These are phyloP conservation scores for Acacia acuminata DNA, from an alignment of 306 rosid species.

Conservation along the genomic window DNA sequence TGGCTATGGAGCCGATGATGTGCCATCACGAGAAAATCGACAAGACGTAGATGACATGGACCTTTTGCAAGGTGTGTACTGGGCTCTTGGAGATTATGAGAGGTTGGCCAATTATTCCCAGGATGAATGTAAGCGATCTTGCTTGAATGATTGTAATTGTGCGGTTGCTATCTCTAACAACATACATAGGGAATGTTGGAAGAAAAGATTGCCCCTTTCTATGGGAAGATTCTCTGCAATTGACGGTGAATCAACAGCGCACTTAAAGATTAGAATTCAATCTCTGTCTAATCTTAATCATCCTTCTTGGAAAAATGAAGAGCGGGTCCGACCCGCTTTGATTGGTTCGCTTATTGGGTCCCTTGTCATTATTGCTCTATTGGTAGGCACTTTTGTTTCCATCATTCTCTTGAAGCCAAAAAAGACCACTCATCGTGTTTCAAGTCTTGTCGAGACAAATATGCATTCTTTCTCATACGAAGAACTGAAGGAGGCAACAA, in stretches of 20 bases:
- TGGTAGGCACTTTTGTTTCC: constrained; percentile 20
- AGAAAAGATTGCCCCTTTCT: constrained; percentile 44
- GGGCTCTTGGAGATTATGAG: constrained; percentile 40
- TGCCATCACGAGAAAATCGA: not conserved
- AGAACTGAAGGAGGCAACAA: constrained; percentile 36
- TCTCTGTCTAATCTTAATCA: too few species aligned
- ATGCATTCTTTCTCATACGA: constrained; percentile 36
- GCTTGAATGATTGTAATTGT: constrained; percentile 45
- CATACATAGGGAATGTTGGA: constrained; percentile 27
- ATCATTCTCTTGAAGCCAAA: constrained; percentile 20
- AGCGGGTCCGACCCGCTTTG: constrained; percentile 12
- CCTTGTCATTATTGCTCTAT: constrained; percentile 10
- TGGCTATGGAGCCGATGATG: constrained; percentile 41
- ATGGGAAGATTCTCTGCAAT: constrained; percentile 22
- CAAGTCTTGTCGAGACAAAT: constrained; percentile 39
- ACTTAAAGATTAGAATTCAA: constrained; percentile 23
- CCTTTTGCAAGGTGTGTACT: constrained; percentile 17
- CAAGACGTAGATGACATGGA: constrained; percentile 26
- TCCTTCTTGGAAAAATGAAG: not conserved
- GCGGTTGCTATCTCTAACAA: constrained; percentile 8
- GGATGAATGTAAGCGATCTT: constrained; percentile 31
- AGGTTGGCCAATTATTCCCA: not conserved
- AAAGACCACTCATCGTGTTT: constrained; percentile 1
- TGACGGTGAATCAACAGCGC: constrained; percentile 29
- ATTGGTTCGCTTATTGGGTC: constrained; percentile 40